Conservation (phyloP, 2,329 filamentous ascomycete genomes). For the Talaromyces islandicus region DNA sequence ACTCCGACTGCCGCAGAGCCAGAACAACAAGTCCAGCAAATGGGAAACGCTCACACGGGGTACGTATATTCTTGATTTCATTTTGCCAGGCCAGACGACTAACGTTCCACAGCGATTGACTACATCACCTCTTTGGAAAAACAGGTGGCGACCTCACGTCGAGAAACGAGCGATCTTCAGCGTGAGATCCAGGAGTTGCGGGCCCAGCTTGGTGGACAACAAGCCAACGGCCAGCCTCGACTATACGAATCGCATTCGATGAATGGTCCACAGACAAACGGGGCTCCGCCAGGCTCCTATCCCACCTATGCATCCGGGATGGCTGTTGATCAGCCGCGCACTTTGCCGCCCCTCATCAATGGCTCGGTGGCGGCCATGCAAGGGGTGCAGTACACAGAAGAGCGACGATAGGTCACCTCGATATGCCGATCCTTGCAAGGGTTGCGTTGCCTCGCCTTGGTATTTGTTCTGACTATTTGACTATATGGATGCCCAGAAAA, state of each 20-base stretch:
- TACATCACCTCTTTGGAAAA: conserved; percentile 43
- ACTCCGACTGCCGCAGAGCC: conserved; percentile 37
- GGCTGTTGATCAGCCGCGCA: conserved; percentile 39
- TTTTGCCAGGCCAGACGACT: neutral
- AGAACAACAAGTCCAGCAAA: conserved; percentile 48
- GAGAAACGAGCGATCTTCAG: conserved; percentile 32
- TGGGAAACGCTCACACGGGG: conserved; percentile 47
- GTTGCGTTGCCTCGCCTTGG: neutral
- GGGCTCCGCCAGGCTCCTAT: conserved; percentile 25
- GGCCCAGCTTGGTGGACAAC: conserved; percentile 27
- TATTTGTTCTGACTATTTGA: neutral
- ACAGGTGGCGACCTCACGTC: conserved; percentile 29
- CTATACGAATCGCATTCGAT: conserved; percentile 33
- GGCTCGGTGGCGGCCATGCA: conserved; percentile 42
- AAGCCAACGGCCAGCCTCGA: conserved; percentile 26
- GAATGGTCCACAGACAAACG: conserved; percentile 26
- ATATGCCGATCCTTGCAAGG: conserved; percentile 2
- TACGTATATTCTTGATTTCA: conserved; percentile 15
- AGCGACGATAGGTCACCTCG: conserved; percentile 29
- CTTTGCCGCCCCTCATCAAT: conserved; percentile 43
- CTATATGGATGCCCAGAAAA: neutral
- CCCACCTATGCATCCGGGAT: conserved; percentile 24
- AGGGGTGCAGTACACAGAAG: conserved; percentile 46
- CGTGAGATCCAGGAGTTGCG: conserved; percentile 34
- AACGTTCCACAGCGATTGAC: conserved; percentile 35